phyloP scores from a whole-genome alignment of 306 rosid species.

The Ochetophila trinervis region DNA sequence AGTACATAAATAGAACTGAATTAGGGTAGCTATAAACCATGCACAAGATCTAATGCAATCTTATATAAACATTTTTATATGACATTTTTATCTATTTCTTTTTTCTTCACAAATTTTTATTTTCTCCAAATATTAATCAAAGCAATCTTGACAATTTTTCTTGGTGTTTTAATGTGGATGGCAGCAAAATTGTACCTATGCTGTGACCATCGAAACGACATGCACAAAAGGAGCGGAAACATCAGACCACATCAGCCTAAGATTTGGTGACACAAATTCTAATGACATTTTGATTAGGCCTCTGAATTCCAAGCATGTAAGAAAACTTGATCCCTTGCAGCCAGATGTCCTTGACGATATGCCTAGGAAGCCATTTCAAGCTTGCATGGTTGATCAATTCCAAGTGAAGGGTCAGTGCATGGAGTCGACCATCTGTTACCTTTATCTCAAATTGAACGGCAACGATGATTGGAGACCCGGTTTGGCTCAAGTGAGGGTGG shows the following conservation, averaged over 20 bases:
- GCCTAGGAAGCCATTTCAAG: constrained; percentile 73
- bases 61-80: too few species aligned
- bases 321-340: constrained; percentile 54
- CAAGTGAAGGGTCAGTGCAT: constrained; percentile 59
- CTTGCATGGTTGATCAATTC: constrained; percentile 71
- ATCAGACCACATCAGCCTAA: constrained; percentile 54
- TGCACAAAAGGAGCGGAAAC: constrained; percentile 83
- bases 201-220: constrained; percentile 61
- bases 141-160: too few species aligned
- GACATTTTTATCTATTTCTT: too few species aligned
- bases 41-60: too few species aligned
- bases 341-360: constrained; percentile 58
- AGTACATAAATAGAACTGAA: too few species aligned
- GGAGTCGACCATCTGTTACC: constrained; percentile 56
- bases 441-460: constrained; percentile 64
- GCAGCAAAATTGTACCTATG: constrained; percentile 61
- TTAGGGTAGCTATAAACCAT: too few species aligned
- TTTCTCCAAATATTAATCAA: too few species aligned
- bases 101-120: too few species aligned
- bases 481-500: constrained; percentile 47
- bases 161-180: too few species aligned
- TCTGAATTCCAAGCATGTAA: constrained; percentile 55
- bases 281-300: constrained; percentile 55
- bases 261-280: constrained; percentile 73
- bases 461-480: constrained; percentile 83